Conservation (phyloP, 352 stramenopile species). For the Globisporangium barbulae region DNA sequence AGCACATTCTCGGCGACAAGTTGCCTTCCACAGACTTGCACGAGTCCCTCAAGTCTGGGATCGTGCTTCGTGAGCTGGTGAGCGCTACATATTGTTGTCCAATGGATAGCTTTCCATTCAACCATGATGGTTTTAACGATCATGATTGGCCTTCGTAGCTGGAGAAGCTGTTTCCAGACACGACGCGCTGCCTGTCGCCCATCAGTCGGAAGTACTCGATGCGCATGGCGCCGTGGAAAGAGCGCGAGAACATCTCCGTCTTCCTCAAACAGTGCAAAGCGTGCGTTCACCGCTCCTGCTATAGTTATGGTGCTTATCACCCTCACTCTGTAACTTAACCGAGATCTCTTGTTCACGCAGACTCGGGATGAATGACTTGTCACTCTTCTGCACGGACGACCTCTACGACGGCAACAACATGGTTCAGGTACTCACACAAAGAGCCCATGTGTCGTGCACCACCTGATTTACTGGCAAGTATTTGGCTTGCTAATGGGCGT, state of each 20-base stretch:
- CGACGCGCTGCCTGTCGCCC: slow-evolving; percentile 47
- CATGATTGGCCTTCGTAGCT: slow-evolving; percentile 24
- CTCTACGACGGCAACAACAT: slow-evolving; percentile 85
- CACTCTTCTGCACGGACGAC: slow-evolving; percentile 81
- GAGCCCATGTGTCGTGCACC: no score
- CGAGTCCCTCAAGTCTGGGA: slow-evolving; percentile 64
- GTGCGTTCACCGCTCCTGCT: slow-evolving; percentile 25
- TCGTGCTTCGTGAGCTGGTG: slow-evolving; percentile 74
- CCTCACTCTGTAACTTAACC: not conserved
- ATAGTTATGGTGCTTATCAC: not conserved
- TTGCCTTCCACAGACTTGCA: slow-evolving; percentile 53
- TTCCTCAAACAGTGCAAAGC: slow-evolving; percentile 82
- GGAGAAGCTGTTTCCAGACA: slow-evolving; percentile 52
- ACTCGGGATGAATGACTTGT: slow-evolving; percentile 80
- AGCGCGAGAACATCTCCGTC: slow-evolving; percentile 80
- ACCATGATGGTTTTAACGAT: no score
- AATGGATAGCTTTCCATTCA: not conserved
- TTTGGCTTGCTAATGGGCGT: not conserved
- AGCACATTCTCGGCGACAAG: slow-evolving; percentile 57
- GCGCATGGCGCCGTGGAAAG: slow-evolving; percentile 80
- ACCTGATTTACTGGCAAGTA: no score
- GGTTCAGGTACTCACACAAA: slow-evolving; percentile 43
- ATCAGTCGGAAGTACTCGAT: slow-evolving; percentile 73
- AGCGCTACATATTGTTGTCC: not conserved
- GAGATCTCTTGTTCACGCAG: slow-evolving; percentile 18